Percentiles rank a stretch among this genome's conserved stretches.
These are phyloP conservation scores for Beauveria medogensis DNA, from an alignment of 2,329 filamentous ascomycete species.

Conservation along the genomic window DNA sequence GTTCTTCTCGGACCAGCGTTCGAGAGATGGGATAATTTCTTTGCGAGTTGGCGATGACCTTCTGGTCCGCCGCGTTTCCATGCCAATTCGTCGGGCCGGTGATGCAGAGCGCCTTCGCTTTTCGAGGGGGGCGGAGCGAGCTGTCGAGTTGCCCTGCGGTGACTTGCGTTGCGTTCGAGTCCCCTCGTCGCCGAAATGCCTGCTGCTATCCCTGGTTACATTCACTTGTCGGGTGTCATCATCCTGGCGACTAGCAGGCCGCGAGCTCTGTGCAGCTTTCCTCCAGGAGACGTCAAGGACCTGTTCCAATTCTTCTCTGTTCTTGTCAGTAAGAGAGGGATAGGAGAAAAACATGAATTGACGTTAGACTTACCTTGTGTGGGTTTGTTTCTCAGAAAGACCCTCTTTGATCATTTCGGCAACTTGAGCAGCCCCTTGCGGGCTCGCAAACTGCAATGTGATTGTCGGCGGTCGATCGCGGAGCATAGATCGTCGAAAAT, in stretches of 20 bases:
- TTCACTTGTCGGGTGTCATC: not conserved
- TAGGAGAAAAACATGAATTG: too few species aligned
- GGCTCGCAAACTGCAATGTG: not conserved
- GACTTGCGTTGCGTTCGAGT: not conserved
- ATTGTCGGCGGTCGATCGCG: not conserved
- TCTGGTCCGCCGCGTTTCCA: constrained; percentile 20
- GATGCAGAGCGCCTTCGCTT: not conserved
- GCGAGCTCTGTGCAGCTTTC: not conserved
- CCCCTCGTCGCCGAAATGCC: too few species aligned
- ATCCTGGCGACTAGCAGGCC: not conserved
- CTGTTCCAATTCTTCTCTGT: constrained; percentile 4
- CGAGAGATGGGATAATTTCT: constrained; percentile 12
- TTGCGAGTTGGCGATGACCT: constrained; percentile 14
- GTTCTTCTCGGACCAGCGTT: constrained; percentile 43
- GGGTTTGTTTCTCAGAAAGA: not conserved
- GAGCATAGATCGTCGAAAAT: not conserved
- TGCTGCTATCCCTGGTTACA: not conserved
- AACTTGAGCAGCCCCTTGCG: not conserved
- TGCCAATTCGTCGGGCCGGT: constrained; percentile 6
- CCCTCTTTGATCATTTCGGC: not conserved
- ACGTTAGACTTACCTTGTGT: not conserved
- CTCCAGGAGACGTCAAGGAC: not conserved
- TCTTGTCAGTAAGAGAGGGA: not conserved
- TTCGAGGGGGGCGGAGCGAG: not conserved
- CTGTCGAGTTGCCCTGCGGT: constrained; percentile 10